Conservation (phyloP, 306 rosid genomes). For the Benincasa hispida region DNA sequence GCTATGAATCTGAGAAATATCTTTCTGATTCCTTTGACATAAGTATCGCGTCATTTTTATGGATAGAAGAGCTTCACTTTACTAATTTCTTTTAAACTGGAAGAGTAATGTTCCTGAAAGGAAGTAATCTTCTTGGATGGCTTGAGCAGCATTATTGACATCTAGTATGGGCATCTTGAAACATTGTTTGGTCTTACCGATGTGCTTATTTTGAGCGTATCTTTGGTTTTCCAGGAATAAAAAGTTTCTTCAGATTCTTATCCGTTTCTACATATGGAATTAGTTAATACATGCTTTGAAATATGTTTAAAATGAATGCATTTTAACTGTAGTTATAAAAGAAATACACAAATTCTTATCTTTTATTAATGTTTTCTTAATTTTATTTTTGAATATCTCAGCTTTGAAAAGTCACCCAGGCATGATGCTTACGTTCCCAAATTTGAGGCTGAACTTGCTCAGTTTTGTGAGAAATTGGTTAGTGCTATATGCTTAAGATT, state of each 20-base stretch:
- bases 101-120: not conserved
- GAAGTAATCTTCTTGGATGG: not conserved
- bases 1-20: not conserved
- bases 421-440: slow-evolving; percentile 70
- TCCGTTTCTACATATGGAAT: not conserved
- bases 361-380: slow-evolving; percentile 7
- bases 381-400: slow-evolving; percentile 17
- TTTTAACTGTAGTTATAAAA: not conserved
- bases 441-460: slow-evolving; percentile 92
- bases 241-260: not conserved
- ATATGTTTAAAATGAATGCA: too few relatives aligned
- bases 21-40: not conserved
- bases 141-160: not conserved
- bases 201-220: not conserved
- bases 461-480: slow-evolving; percentile 93
- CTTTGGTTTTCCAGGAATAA: not conserved
- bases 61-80: not conserved
- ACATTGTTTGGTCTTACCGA: not conserved
- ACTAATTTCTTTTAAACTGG: not conserved
- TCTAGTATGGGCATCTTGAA: not conserved
- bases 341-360: not conserved
- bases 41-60: not conserved
- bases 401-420: slow-evolving; percentile 90
- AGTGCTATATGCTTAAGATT: slow-evolving; percentile 6
- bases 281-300: not conserved